These are phyloP conservation scores for Lyophyllum decastes DNA, from an alignment of 768 basidiomycete genomes.

Conservation along the genomic window DNA sequence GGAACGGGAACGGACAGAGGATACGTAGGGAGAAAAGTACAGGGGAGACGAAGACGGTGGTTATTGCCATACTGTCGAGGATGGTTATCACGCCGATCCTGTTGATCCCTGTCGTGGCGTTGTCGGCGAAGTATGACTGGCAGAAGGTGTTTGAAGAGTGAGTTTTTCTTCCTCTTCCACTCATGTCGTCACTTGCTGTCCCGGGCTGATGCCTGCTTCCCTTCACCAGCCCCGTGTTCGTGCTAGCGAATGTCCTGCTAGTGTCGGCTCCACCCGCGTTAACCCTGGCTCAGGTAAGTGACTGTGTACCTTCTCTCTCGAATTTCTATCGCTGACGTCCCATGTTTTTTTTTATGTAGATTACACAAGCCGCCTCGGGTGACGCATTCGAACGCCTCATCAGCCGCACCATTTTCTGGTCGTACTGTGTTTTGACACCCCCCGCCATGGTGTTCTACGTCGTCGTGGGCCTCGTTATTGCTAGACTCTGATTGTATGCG, in stretches of 20 bases:
- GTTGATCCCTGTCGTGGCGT: slow-evolving; percentile 74
- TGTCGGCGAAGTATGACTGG: slow-evolving; percentile 58
- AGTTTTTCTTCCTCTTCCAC: slow-evolving; percentile 29
- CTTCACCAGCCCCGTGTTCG: slow-evolving; percentile 72
- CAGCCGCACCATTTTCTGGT: slow-evolving; percentile 90
- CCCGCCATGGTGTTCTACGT: slow-evolving; percentile 80
- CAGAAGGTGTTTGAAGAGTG: slow-evolving; percentile 76
- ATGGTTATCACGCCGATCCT: slow-evolving; percentile 87
- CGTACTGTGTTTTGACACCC: slow-evolving; percentile 87
- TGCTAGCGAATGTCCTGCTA: slow-evolving; percentile 82
- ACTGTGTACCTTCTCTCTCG: background rate
- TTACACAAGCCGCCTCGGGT: slow-evolving; percentile 81
- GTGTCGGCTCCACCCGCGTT: slow-evolving; percentile 80
- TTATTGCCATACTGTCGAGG: slow-evolving; percentile 79
- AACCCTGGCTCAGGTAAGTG: slow-evolving; percentile 53
- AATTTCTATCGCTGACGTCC: background rate
- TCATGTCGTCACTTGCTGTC: slow-evolving; percentile 2
- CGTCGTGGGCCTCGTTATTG: slow-evolving; percentile 67
- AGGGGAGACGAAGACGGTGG: slow-evolving; percentile 74
- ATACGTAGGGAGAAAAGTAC: background rate
- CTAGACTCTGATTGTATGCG: slow-evolving; percentile 46
- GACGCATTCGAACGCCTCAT: slow-evolving; percentile 92
- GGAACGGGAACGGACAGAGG: background rate
- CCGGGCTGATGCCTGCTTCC: slow-evolving; percentile 6
- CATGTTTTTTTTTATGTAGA: slow-evolving; percentile 34